Percentiles rank a stretch among this genome's conserved stretches.
Evolutionary conservation across 2,329 filamentous ascomycete genomes (phyloP).

Genomic region (Fonsecaea nubica): DNA sequence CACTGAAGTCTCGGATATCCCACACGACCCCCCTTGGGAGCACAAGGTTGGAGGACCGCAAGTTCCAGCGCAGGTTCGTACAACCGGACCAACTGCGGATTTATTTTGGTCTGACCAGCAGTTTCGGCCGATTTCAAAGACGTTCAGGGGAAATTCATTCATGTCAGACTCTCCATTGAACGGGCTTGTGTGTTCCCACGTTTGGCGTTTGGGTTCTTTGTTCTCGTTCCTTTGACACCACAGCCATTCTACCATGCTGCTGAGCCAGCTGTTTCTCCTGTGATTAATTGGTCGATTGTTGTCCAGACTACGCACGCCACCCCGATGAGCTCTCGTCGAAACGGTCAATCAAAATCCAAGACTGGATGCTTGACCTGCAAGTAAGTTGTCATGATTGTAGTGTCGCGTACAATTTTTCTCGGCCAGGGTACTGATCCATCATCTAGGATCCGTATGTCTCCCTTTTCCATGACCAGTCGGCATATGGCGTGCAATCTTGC

Average conservation of each 20-base stretch:
- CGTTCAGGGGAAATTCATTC: background rate
- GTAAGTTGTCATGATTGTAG: constrained; percentile 18
- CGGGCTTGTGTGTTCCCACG: background rate
- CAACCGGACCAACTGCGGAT: background rate
- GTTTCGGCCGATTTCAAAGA: background rate
- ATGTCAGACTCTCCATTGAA: background rate
- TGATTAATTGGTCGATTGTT: background rate
- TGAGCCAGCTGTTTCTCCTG: background rate
- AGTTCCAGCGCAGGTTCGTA: too few species aligned
- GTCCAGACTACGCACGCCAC: constrained; percentile 10
- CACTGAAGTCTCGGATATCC: constrained; percentile 8
- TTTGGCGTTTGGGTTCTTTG: background rate
- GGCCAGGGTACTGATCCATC: background rate
- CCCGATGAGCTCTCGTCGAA: constrained; percentile 19
- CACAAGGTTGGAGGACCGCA: background rate
- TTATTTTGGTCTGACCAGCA: background rate
- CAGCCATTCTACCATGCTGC: background rate
- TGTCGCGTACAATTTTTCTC: background rate
- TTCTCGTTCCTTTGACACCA: background rate
- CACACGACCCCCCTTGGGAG: constrained; percentile 11
- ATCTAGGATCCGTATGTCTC: constrained; percentile 14
- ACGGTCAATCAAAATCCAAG: constrained; percentile 29
- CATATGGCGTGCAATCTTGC: background rate
- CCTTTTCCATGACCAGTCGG: background rate
- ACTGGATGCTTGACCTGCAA: constrained; percentile 39